These are phyloP conservation scores for Monoraphidium neglectum DNA, from an alignment of 139 green algal genomes.

Conservation along the genomic window DNA sequence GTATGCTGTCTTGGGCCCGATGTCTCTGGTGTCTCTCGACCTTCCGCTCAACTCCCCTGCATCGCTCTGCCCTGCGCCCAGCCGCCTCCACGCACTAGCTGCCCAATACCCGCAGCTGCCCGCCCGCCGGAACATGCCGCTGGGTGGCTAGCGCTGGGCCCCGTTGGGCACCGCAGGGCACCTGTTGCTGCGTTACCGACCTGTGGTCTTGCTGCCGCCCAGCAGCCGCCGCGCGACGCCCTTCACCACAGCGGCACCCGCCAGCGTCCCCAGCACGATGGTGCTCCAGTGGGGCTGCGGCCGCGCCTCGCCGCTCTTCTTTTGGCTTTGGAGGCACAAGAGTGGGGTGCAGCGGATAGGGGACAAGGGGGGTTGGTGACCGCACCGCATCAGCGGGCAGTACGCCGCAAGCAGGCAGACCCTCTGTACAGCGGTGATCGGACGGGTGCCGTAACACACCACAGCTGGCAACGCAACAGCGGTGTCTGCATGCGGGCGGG, in stretches of 20 bases:
- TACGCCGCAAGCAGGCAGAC: not conserved
- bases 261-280: conserved; percentile 11
- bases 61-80: too few species aligned
- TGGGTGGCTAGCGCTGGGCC: not conserved
- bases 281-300: conserved; percentile 12
- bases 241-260: conserved; percentile 18
- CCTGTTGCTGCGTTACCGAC: not conserved
- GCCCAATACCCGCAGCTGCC: too few species aligned
- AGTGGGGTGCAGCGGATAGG: not conserved
- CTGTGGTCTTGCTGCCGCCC: not conserved
- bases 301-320: not conserved
- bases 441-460: not conserved
- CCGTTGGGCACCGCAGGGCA: too few species aligned
- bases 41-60: too few species aligned
- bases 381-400: not conserved
- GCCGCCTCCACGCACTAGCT: too few species aligned
- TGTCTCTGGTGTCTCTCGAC: too few species aligned
- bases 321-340: not conserved
- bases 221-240: not conserved
- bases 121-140: not conserved
- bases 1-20: too few species aligned
- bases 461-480: not conserved
- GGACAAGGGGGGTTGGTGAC: not conserved
- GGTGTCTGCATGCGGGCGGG: not conserved
- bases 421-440: not conserved